Evolutionary conservation across 169 alveolate species (phyloP), one percentile per base, ranked within the genome.

Genomic region (Plasmodium blacklocki): DNA sequence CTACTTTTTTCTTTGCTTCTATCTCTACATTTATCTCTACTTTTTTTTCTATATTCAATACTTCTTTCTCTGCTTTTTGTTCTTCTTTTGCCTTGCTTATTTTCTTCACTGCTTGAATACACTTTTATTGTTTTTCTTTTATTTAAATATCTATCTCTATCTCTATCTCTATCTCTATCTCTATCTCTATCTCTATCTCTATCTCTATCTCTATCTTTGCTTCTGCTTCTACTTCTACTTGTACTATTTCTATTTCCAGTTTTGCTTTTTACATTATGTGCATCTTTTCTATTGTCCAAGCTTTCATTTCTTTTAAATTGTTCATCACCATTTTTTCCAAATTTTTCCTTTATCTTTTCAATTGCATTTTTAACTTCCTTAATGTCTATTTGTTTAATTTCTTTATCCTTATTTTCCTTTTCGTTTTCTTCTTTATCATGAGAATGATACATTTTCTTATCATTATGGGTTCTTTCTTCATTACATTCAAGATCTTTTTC

Each of bases 1-100:
- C 54, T 47, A 12, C 64, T 21, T 39, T 80, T 80, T 8, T 60
- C 73, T 58, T 18, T 80, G 56, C 90, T 80, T 80, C 75, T 59
- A 52, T 66, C 12, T 80, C 70, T 72, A 0, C 52, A 3, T 54
- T 62, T 47, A 18, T 80, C 85, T 18, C 21, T 67, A 56, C 90
- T 80, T 68, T 59, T 50, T 4, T 70, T 18, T 52, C 72, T 59
- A 2, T 49, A 59, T 60, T 59, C 56, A 11, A 19, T 67, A 5
- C 19, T 21, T 18, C 66, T 29, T 14, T 64, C 67, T n/a, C 68
- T 76, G 75, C 66, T 39, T 50, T 19, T 70, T 15, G n/a, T 26
- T 11, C 21, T 21, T 70, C 43, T 26, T 71, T 49, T 21, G 1
- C 29, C 21, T 56, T 43, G 9, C n/a, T 8, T 26, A 12, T 73